Evolutionary conservation across 441 rosid species (phyloP), one percentile per base, ranked within the genome.

Genomic region (Mallotus repandus): DNA sequence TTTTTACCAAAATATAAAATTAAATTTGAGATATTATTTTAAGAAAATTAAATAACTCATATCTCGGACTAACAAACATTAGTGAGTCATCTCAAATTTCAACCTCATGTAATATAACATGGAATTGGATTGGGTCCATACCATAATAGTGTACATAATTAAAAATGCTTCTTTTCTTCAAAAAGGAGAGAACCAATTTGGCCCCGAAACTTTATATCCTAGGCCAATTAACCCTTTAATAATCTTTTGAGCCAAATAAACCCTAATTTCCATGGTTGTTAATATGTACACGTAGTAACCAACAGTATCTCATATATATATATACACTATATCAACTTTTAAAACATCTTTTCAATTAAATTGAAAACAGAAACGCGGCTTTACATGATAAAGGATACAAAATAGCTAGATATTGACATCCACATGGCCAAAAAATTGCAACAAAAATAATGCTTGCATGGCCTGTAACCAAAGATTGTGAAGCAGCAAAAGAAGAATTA

Each of bases 351-450:
- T 49, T 52, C 4, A 22, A 61, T 32, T 70, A n/a, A 63, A 75
- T 66, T 43, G 50, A 59, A 56, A 79, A 75, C 68, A 70, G 69
- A 72, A 75, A 69, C 21, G 48, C 19, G 61, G 61, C 38, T 32
- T 32, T 32, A 16, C n/a, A 65, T 60, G 25, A 49, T 41, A 63
- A 56, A 56, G 70, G 60, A 41, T 79, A 83, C 63, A 68, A 43
- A 63, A 48, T 29, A 50, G 72, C 16, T 16, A 45, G 57, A n/a
- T 9, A 64, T 29, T 60, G 50, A 75, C 71, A 41, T 52, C 70
- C 63, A 75, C 59, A 58, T 57, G n/a, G n/a, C n/a, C n/a, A 64
- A 25, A 59, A 6, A 29, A 4, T 57, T 0, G 15, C 13, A 0
- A 15, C 16, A 61, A 69, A 50, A 59, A 56, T 66, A 67, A 2